These are phyloP conservation scores for Solanum medicagineum DNA, from an alignment of 257 asterid genomes.

Conservation along the genomic window DNA sequence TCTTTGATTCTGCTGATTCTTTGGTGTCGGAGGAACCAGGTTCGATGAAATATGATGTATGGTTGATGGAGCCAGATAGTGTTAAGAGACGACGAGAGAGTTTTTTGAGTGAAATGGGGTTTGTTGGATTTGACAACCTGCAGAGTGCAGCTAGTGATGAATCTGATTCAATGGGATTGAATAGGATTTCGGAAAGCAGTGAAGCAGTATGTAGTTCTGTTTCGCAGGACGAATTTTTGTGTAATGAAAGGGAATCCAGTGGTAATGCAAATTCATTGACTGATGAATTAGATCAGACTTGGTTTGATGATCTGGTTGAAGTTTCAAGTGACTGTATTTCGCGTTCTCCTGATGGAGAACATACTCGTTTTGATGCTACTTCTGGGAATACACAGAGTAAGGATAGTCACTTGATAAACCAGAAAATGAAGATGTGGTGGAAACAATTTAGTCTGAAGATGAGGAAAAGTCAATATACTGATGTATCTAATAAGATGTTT, in stretches of 20 bases:
- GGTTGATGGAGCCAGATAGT: slow-evolving; percentile 59
- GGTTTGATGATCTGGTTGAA: slow-evolving; percentile 15
- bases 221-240: slow-evolving; percentile 9
- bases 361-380: background rate
- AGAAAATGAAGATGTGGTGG: slow-evolving; percentile 43
- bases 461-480: slow-evolving; percentile 13
- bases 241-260: slow-evolving; percentile 28
- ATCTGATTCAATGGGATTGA: slow-evolving; percentile 1
- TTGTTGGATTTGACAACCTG: slow-evolving; percentile 8
- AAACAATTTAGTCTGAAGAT: slow-evolving; percentile 16
- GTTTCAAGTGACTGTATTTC: slow-evolving; percentile 8
- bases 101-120: slow-evolving; percentile 40
- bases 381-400: background rate
- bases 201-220: slow-evolving; percentile 17
- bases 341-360: background rate
- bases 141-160: background rate
- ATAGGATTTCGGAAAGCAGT: slow-evolving; percentile 10
- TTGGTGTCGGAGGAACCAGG: slow-evolving; percentile 23
- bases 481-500: slow-evolving; percentile 1
- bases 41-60: slow-evolving; percentile 22
- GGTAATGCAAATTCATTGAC: slow-evolving; percentile 33
- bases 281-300: slow-evolving; percentile 27
- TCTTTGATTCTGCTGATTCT: slow-evolving; percentile 48
- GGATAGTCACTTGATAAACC: slow-evolving; percentile 10
- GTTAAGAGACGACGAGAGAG: slow-evolving; percentile 39